Base-by-base conservation (phyloP, 768 basidiomycete genomes). In the Thelephora ganbajun region DNA sequence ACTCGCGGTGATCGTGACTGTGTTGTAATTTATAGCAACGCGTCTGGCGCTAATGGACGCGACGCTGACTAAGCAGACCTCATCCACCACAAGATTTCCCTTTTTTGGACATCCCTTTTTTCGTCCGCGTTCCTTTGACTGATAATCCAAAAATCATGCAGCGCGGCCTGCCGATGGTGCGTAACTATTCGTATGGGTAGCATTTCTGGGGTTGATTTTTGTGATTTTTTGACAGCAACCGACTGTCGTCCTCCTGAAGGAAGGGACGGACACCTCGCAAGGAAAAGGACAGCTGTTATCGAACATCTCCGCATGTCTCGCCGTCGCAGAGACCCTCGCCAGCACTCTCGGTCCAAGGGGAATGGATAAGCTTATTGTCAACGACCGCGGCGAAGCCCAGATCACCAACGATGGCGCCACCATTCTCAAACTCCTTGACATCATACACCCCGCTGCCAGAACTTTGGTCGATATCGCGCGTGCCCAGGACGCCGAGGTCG, bases 321-420 rank as follows among this genome's bases (percentile, higher is more conserved):
- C 93, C 14, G 83, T 99, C 55, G 68, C 93, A 43, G 79, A 90
- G 61, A 97, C 90, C 2, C 77, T 99, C 47, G 74, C 96, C 18
- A 91, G 78, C 48, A 98, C 96, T 30, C 79, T 99, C n/a, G 96
- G 96, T 12, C 96, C 96, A 6, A 73, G 96, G 50, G 96, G 96
- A 53, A 98, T 99, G 96, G 96, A 99, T 65, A 98, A 97, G 63
- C 72, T 98, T 41, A 96, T 96, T 55, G 94, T 97, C 2, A 83
- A 83, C 51, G 83, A 88, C 50, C 79, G 92, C 48, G 94, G 96
- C 44, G 85, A 93, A 51, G 91, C 96, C 7, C 94, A 96, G 69
- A 99, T 99, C 61, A 98, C 96, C 18, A 99, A 99, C 65, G 96
- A 99, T 76, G 96, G 96, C 50, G 96, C 96, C 33, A 99, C 96